Evolutionary conservation across 1,139 yeast genomes (phyloP).

Genomic region (Tardiomyces blankii): DNA sequence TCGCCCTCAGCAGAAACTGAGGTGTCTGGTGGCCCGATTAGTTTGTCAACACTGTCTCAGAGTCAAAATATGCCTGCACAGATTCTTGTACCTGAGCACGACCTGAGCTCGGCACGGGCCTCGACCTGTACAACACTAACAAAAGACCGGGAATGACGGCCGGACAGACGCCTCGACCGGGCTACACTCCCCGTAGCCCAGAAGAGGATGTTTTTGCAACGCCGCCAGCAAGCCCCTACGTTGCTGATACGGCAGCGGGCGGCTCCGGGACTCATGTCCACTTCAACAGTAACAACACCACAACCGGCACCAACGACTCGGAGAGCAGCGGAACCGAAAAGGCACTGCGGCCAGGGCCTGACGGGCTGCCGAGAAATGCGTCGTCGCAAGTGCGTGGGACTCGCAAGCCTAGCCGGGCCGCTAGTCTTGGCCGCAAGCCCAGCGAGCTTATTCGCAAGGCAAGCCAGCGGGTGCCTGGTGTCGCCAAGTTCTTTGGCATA

Average conservation of each 20-base stretch:
- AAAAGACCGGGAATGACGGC: neutral
- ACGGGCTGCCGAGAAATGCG: neutral
- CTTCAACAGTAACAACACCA: constrained; percentile 1
- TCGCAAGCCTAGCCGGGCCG: neutral
- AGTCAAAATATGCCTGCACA: no score
- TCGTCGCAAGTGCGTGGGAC: neutral
- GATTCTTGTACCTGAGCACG: no score
- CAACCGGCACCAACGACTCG: neutral
- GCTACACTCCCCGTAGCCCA: neutral
- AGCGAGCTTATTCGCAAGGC: neutral
- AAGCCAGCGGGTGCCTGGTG: neutral
- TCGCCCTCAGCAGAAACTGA: no score
- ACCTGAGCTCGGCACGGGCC: no score
- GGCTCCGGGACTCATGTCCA: neutral
- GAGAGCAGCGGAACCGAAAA: neutral
- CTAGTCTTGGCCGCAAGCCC: neutral
- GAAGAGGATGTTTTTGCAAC: neutral
- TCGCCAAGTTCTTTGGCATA: neutral
- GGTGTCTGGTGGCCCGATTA: no score
- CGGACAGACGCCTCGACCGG: neutral
- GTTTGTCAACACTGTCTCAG: no score
- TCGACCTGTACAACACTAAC: no score
- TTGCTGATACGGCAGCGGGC: neutral
- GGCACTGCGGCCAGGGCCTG: neutral
- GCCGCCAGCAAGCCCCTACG: neutral